A percentile compares a stretch with the other conserved stretches of the same genome.
These are phyloP conservation scores for Pilatotrama ljubarskyi DNA, from an alignment of 768 basidiomycete genomes.

Conservation along the genomic window DNA sequence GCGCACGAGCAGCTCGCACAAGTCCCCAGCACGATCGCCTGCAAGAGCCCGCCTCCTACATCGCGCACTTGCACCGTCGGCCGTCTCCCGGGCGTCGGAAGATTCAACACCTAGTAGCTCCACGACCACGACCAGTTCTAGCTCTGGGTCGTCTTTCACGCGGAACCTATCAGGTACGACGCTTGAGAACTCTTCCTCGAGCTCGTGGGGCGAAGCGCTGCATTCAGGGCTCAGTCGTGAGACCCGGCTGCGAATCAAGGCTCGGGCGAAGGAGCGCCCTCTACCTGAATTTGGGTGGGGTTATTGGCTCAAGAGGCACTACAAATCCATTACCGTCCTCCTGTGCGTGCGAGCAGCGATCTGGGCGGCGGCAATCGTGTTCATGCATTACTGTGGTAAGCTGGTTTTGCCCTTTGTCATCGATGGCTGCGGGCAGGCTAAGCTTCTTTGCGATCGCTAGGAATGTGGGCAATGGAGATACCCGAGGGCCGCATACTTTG, in stretches of 20 bases:
- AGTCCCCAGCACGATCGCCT: background rate
- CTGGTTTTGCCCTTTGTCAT: background rate
- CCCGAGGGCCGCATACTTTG: conserved; percentile 28
- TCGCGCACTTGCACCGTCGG: background rate
- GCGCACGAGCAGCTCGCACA: background rate
- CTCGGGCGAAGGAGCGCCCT: conserved; percentile 28
- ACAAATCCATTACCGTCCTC: conserved; percentile 19
- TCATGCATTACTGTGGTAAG: conserved; percentile 34
- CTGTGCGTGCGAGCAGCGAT: conserved; percentile 26
- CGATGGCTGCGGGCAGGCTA: background rate
- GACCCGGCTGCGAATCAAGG: conserved; percentile 29
- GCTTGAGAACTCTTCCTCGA: conserved; percentile 14
- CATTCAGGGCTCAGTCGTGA: conserved; percentile 30
- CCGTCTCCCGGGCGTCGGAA: background rate
- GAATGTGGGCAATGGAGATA: conserved; percentile 34
- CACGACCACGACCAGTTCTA: conserved; percentile 12
- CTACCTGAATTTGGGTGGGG: conserved; percentile 27
- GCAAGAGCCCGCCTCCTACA: background rate
- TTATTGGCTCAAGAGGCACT: conserved; percentile 26
- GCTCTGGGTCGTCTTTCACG: conserved; percentile 11
- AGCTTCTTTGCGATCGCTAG: background rate
- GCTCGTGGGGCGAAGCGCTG: conserved; percentile 27
- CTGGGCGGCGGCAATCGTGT: conserved; percentile 30
- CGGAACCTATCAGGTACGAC: conserved; percentile 23
- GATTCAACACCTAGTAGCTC: conserved; percentile 9